Conservation (phyloP, 2,329 filamentous ascomycete species). For the Colletotrichum somersetense region DNA sequence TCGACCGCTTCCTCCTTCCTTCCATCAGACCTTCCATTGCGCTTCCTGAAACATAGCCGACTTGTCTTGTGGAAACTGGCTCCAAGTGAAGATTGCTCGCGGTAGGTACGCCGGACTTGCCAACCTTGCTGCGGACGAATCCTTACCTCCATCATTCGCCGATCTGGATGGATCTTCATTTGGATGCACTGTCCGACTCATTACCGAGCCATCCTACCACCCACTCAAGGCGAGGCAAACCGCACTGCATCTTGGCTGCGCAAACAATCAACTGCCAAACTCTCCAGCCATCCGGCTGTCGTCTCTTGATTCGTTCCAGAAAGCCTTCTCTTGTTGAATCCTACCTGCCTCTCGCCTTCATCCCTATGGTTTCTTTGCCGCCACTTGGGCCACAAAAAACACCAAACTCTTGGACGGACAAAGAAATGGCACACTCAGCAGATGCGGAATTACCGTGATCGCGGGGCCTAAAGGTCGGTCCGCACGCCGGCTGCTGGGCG, state of each 20-base stretch:
- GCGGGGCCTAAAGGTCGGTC: not conserved
- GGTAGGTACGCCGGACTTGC: not conserved
- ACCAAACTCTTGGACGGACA: conserved; percentile 12
- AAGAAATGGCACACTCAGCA: conserved; percentile 13
- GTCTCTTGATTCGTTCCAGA: not conserved
- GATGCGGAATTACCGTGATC: conserved; percentile 2
- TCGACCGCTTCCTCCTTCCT: conserved; percentile 33
- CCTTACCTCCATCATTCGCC: not conserved
- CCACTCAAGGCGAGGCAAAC: not conserved
- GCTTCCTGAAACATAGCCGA: conserved; percentile 30
- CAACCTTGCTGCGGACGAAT: not conserved
- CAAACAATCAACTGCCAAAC: conserved; percentile 11
- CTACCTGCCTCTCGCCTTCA: not conserved
- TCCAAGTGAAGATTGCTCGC: not conserved
- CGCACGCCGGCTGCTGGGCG: not conserved
- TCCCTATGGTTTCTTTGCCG: not conserved
- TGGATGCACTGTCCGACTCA: not conserved
- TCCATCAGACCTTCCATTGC: conserved; percentile 37
- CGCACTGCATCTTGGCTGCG: not conserved
- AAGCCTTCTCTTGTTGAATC: not conserved
- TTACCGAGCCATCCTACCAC: not conserved
- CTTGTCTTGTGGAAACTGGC: not conserved
- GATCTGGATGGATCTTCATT: conserved; percentile 1
- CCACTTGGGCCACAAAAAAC: not conserved
- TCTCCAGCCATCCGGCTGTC: not conserved